A percentile compares a stretch with the other conserved stretches of the same genome.
Evolutionary conservation across 2,329 filamentous ascomycete genomes (phyloP).

Genomic region (Bisporella sp.): DNA sequence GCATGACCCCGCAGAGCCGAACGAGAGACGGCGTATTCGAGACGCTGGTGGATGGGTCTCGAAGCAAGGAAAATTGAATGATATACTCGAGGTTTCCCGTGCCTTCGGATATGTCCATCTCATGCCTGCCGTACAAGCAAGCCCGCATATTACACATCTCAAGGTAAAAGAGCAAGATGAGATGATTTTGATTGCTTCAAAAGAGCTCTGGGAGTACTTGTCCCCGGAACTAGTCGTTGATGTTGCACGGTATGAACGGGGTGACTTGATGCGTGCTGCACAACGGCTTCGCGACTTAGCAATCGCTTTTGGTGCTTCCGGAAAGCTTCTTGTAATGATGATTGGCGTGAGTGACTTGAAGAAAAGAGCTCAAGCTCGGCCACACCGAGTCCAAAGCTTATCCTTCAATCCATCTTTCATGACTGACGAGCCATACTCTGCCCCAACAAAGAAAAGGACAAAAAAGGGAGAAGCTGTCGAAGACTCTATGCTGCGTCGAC

Average conservation of each 20-base stretch:
- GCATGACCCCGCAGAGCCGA: constrained; percentile 84
- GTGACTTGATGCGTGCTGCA: constrained; percentile 88
- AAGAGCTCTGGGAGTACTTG: constrained; percentile 92
- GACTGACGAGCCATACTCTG: constrained; percentile 58
- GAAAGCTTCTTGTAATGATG: constrained; percentile 99
- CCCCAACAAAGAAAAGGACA: constrained; percentile 58
- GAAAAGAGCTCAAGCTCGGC: constrained; percentile 66
- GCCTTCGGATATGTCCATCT: constrained; percentile 93
- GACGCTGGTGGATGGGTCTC: constrained; percentile 96
- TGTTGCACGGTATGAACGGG: constrained; percentile 76
- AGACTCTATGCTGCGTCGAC: constrained; percentile 78
- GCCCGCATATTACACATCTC: constrained; percentile 73
- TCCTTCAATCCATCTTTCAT: constrained; percentile 73
- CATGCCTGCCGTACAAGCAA: constrained; percentile 88
- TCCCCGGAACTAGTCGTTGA: constrained; percentile 87
- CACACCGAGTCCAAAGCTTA: constrained; percentile 68
- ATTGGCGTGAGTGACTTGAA: constrained; percentile 88
- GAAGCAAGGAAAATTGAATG: constrained; percentile 87
- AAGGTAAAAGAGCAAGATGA: constrained; percentile 84
- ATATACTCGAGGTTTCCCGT: constrained; percentile 81
- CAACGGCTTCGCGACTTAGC: constrained; percentile 92
- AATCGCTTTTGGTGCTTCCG: constrained; percentile 87
- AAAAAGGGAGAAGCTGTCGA: constrained; percentile 57
- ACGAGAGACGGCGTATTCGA: constrained; percentile 80
- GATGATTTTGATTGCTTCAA: constrained; percentile 84